These are phyloP conservation scores for Umbilicus rupestris DNA, from an alignment of 164 flowering plant genomes.

Conservation along the genomic window DNA sequence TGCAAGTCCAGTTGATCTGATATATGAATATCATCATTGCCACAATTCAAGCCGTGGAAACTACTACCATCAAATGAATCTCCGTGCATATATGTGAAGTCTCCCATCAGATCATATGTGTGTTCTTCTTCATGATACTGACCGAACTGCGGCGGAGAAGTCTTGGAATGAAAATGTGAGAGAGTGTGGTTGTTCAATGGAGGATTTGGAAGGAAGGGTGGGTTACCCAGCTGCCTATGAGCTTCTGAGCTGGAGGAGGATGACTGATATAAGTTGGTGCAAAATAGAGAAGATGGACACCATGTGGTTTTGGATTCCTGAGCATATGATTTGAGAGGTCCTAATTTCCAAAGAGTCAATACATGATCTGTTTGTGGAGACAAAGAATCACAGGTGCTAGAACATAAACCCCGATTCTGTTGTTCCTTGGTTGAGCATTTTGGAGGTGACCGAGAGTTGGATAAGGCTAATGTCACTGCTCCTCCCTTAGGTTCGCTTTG, in stretches of 20 bases:
- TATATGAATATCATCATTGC: conserved; percentile 21
- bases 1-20: conserved; percentile 51
- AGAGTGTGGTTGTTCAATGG: conserved; percentile 18
- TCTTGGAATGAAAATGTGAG: conserved; percentile 28
- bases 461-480: conserved; percentile 18
- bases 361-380: background rate
- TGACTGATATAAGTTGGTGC: conserved; percentile 48
- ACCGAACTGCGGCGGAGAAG: conserved; percentile 19
- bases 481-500: conserved; percentile 22
- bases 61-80: conserved; percentile 27
- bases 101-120: conserved; percentile 30
- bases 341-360: conserved; percentile 10
- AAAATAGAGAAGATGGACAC: conserved; percentile 49
- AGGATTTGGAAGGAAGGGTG: conserved; percentile 62
- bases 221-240: conserved; percentile 34
- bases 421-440: conserved; percentile 17
- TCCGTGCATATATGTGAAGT: conserved; percentile 32
- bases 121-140: conserved; percentile 19
- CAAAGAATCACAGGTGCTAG: conserved; percentile 16
- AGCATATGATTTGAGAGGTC: conserved; percentile 18
- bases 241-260: conserved; percentile 45
- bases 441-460: conserved; percentile 19
- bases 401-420: conserved; percentile 16
- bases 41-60: conserved; percentile 24
- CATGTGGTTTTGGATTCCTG: conserved; percentile 20